These are phyloP conservation scores for Arthrobotrys musiformis DNA, from an alignment of 2,329 filamentous ascomycete species.

Conservation along the genomic window DNA sequence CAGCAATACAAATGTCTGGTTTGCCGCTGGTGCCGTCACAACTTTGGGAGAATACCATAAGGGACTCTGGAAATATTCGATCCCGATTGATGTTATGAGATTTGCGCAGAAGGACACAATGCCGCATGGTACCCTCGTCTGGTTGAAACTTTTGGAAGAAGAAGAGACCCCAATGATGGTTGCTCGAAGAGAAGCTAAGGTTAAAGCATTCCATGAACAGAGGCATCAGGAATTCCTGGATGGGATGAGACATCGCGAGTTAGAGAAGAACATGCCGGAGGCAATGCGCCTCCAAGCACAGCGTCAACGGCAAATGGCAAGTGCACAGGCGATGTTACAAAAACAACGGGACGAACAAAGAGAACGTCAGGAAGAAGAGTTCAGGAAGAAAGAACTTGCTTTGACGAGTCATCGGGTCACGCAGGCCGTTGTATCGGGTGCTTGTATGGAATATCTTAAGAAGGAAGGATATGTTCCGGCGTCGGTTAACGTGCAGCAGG, in stretches of 20 bases:
- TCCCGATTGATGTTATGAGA: slow-evolving; percentile 67
- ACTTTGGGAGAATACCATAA: slow-evolving; percentile 70
- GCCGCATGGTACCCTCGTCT: slow-evolving; percentile 71
- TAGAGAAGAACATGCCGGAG: slow-evolving; percentile 65
- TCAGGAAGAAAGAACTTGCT: slow-evolving; percentile 43
- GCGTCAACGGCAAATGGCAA: slow-evolving; percentile 62
- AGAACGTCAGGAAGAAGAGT: slow-evolving; percentile 49
- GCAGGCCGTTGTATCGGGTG: slow-evolving; percentile 66
- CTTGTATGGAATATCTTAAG: slow-evolving; percentile 63
- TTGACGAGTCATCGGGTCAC: slow-evolving; percentile 62
- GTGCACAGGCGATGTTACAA: slow-evolving; percentile 42
- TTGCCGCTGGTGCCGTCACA: slow-evolving; percentile 68
- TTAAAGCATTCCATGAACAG: slow-evolving; percentile 61
- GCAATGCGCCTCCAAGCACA: slow-evolving; percentile 64
- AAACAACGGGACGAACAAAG: slow-evolving; percentile 40
- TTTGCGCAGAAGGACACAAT: slow-evolving; percentile 69
- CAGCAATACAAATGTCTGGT: slow-evolving; percentile 67
- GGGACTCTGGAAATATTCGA: slow-evolving; percentile 71
- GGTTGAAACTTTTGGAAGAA: slow-evolving; percentile 67
- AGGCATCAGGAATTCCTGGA: slow-evolving; percentile 64
- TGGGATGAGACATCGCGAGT: slow-evolving; percentile 63
- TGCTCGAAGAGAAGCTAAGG: slow-evolving; percentile 64
- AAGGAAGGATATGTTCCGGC: slow-evolving; percentile 67
- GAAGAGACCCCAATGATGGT: slow-evolving; percentile 67
- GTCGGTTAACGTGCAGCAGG: slow-evolving; percentile 64